phyloP scores from a whole-genome alignment of 2,329 filamentous ascomycete species.

The Endocalyx cinctus region DNA sequence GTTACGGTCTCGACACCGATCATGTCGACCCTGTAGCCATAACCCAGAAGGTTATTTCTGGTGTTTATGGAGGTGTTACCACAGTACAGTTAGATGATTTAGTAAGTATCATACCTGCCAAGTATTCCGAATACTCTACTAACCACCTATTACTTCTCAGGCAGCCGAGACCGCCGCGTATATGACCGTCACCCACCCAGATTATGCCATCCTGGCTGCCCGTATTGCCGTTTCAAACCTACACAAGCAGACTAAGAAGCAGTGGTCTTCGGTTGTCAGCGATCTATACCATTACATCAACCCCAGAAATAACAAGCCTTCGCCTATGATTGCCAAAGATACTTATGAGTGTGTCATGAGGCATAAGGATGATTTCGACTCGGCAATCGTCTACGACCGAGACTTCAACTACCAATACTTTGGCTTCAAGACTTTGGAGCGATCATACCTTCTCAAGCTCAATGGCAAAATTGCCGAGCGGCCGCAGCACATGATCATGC shows the following conservation, averaged over 20 bases:
- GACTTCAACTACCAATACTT: conserved; percentile 99
- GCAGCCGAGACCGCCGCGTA: conserved; percentile 98
- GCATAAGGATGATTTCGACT: conserved; percentile 95
- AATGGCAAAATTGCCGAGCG: conserved; percentile 95
- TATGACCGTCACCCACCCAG: conserved; percentile 98
- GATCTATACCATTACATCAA: conserved; percentile 97
- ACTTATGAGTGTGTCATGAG: conserved; percentile 93
- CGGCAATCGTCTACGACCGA: conserved; percentile 96
- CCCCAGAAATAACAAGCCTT: conserved; percentile 76
- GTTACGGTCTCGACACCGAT: conserved; percentile 90
- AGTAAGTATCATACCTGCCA: conserved; percentile 51
- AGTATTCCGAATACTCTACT: conserved; percentile 10
- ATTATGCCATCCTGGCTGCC: conserved; percentile 96
- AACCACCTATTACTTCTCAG: conserved; percentile 41
- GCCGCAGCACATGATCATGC: conserved; percentile 99
- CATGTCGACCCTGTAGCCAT: conserved; percentile 98
- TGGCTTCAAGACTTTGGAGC: conserved; percentile 97
- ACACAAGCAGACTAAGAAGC: conserved; percentile 99
- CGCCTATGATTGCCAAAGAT: conserved; percentile 91
- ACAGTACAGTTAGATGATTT: conserved; percentile 95
- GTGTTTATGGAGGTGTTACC: conserved; percentile 97
- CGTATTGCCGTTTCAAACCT: conserved; percentile 99
- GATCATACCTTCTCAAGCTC: conserved; percentile 93
- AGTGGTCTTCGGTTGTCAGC: conserved; percentile 91
- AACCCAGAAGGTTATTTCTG: conserved; percentile 98